Base-by-base conservation (phyloP, 257 asterid genomes). In the Ilex aquifolium region DNA sequence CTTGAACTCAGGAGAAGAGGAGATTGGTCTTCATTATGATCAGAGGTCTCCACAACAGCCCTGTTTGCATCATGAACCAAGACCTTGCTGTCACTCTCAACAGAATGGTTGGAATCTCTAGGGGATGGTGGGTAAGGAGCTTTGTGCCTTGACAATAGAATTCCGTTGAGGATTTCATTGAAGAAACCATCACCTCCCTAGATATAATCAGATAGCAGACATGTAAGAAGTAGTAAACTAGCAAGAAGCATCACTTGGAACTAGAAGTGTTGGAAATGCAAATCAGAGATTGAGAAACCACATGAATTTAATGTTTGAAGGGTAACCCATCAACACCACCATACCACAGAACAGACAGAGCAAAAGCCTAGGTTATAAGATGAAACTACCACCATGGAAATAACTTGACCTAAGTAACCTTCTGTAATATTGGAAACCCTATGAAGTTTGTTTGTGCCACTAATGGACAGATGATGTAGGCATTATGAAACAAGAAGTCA, bases 121-220 rank as follows among this genome's bases (percentile, higher is more conserved):
- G 97, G 95, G 52, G 75, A 64, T 61, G 95, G 87, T 61, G 97
- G 99, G 76, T 79, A 81, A 49, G 96, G 76, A 76, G 86, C 92
- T 77, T 82, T 79, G 72, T 89, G 96, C 85, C 99, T 83, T 44
- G 95, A 75, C 76, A 84, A 76, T 69, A 93, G 96, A 75, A 87
- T 66, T 56, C 95, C 97, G 61, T 87, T 87, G 49, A 93, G 90
- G 68, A 93, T 74, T 81, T 93, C 99, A 64, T 83, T 88, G 83
- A 93, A 93, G 67, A 89, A 85, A 30, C 97, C 99, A 77, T 93
- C 99, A 69, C 99, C 99, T 3, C 99, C 99, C 99, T 93, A 76
- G 57, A 65, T 61, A 65, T 66, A 72, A 68, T 48, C 59, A 69
- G 71, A 65, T 31, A 56, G 51, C 16, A 31, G 4, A 27, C 46